Conservation (phyloP, 768 basidiomycete genomes). For the Austroboletus festivus region DNA sequence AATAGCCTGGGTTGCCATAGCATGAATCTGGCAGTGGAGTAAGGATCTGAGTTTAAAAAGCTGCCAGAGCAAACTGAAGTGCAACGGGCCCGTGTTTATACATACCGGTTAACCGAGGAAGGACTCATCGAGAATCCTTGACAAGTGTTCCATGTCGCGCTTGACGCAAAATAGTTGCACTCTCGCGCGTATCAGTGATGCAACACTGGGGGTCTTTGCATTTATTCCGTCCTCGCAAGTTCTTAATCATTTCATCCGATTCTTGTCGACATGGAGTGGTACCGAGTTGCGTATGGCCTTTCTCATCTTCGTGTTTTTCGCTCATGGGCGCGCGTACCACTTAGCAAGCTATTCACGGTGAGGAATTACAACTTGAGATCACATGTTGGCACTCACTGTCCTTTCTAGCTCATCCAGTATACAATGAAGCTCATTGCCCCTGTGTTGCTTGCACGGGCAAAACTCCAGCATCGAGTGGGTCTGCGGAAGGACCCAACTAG, state of each 20-base stretch:
- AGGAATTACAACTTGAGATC: not conserved
- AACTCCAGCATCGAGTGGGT: constrained; percentile 64
- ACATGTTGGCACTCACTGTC: constrained; percentile 1
- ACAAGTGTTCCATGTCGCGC: constrained; percentile 43
- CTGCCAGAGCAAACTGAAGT: too few relatives aligned
- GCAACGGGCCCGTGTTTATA: too few relatives aligned
- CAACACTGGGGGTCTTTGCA: constrained; percentile 61
- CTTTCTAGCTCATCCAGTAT: constrained; percentile 65
- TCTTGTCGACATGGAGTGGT: constrained; percentile 80
- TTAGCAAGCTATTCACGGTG: constrained; percentile 77
- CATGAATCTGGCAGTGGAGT: too few relatives aligned
- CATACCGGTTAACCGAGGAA: too few relatives aligned
- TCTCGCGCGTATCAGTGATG: constrained; percentile 55
- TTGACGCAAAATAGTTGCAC: constrained; percentile 42
- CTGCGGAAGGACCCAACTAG: constrained; percentile 53
- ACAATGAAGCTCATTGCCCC: constrained; percentile 67
- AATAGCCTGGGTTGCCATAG: too few relatives aligned
- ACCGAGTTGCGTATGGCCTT: constrained; percentile 64
- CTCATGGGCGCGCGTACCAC: constrained; percentile 8
- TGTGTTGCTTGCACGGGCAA: constrained; percentile 62
- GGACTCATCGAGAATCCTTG: not conserved
- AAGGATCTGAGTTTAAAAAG: too few relatives aligned
- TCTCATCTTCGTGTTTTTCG: constrained; percentile 4
- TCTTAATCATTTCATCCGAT: constrained; percentile 71
- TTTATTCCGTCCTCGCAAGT: constrained; percentile 56